These are phyloP conservation scores for Neolentinus lepideus DNA, from an alignment of 1,284 basidiomycete species.

Conservation along the genomic window DNA sequence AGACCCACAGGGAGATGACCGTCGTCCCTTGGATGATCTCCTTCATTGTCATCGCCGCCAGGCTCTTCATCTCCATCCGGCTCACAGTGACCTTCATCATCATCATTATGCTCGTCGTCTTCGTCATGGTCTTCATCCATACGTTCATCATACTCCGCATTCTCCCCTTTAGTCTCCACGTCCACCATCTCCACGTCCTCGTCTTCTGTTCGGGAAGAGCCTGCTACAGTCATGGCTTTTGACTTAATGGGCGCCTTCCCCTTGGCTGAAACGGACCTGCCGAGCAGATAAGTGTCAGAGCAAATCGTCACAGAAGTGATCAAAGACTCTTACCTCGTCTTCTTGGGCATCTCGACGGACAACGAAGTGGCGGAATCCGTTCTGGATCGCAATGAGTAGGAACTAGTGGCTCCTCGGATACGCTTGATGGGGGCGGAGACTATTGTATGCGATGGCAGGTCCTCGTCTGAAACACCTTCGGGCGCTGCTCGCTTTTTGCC, in stretches of 20 bases:
- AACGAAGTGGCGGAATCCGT: conserved; percentile 31
- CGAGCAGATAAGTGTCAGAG: conserved; percentile 6
- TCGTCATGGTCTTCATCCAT: conserved; percentile 41
- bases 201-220: conserved; percentile 55
- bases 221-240: conserved; percentile 47
- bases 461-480: conserved; percentile 58
- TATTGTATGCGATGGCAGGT: conserved; percentile 37
- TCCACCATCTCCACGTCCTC: conserved; percentile 76
- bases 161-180: conserved; percentile 44
- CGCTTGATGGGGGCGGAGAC: conserved; percentile 44
- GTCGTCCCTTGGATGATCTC: conserved; percentile 21
- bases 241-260: conserved; percentile 57
- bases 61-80: conserved; percentile 37
- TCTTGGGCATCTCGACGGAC: conserved; percentile 62
- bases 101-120: conserved; percentile 32
- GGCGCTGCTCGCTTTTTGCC: conserved; percentile 81
- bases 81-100: conserved; percentile 34
- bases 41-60: conserved; percentile 25
- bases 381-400: conserved; percentile 64
- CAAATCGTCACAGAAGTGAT: conserved; percentile 9
- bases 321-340: conserved; percentile 43
- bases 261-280: conserved; percentile 43
- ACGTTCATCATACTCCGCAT: conserved; percentile 27
- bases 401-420: conserved; percentile 33
- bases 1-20: conserved; percentile 46